A percentile compares a stretch with the other conserved stretches of the same genome.
Evolutionary conservation across 129 eudicot species (phyloP).

Genomic region (Calendula officinalis): DNA sequence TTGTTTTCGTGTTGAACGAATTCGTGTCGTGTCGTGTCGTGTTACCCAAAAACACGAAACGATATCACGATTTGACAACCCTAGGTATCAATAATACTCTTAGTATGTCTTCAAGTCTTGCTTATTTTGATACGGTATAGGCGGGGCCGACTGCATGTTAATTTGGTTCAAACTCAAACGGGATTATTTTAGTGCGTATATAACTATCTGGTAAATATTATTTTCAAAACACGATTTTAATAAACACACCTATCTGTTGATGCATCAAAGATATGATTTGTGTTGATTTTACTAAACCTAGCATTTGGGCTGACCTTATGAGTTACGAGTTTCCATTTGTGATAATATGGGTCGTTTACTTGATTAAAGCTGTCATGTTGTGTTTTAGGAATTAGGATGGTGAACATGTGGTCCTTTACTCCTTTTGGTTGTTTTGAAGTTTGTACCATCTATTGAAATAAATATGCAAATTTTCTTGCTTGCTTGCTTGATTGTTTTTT

Average conservation of each 20-base stretch:
- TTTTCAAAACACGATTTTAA: no score
- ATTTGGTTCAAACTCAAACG: slow-evolving; percentile 52
- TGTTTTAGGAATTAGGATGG: background rate
- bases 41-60: no score
- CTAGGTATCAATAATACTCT: slow-evolving; percentile 51
- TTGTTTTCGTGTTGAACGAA: no score
- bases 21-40: no score
- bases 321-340: background rate
- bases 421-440: no score
- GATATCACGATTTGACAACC: no score
- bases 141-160: slow-evolving; percentile 46
- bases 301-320: no score
- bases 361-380: background rate
- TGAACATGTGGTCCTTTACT: background rate
- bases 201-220: no score
- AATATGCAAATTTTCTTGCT: slow-evolving; percentile 21
- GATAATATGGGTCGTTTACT: background rate
- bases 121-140: slow-evolving; percentile 46
- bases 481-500: background rate
- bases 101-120: slow-evolving; percentile 52
- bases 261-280: background rate
- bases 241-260: no score
- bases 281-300: background rate
- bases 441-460: background rate
- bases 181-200: slow-evolving; percentile 51